Conservation (phyloP, 495 filamentous ascomycete genomes). For the Daldinia decipiens region DNA sequence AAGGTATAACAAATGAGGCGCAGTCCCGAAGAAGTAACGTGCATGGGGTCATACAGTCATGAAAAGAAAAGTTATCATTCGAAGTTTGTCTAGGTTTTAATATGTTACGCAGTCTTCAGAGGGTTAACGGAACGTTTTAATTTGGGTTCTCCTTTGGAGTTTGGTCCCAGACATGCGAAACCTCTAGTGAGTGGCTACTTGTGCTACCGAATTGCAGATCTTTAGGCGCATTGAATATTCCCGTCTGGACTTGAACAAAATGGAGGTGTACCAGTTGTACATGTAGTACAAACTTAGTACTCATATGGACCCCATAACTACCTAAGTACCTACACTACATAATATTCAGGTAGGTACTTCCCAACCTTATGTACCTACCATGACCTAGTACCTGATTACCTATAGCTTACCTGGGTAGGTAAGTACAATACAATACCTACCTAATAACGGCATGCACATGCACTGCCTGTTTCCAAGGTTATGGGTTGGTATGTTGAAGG, state of each 20-base stretch:
- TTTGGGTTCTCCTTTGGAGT: slow-evolving; percentile 25
- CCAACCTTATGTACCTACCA: neutral
- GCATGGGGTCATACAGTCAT: slow-evolving; percentile 10
- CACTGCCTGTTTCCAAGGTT: neutral
- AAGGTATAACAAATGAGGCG: slow-evolving; percentile 10
- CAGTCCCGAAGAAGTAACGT: slow-evolving; percentile 25
- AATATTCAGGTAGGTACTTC: neutral
- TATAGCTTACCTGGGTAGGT: too few species aligned
- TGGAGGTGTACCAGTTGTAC: slow-evolving; percentile 3
- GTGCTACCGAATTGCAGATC: slow-evolving; percentile 10
- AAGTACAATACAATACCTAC: too few species aligned
- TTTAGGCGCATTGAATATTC: slow-evolving; percentile 13
- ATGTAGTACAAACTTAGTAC: neutral
- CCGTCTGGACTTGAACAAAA: neutral
- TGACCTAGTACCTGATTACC: too few species aligned
- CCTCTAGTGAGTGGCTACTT: slow-evolving; percentile 22
- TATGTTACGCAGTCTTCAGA: slow-evolving; percentile 2
- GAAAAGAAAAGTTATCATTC: neutral
- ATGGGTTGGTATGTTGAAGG: neutral
- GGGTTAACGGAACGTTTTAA: slow-evolving; percentile 19
- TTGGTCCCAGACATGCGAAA: slow-evolving; percentile 37
- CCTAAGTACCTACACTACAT: too few species aligned
- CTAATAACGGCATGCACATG: neutral
- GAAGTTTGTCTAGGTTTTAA: slow-evolving; percentile 1
- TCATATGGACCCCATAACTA: neutral